These are phyloP conservation scores for Starmerella apicola DNA, from an alignment of 805 yeast species.

Conservation along the genomic window DNA sequence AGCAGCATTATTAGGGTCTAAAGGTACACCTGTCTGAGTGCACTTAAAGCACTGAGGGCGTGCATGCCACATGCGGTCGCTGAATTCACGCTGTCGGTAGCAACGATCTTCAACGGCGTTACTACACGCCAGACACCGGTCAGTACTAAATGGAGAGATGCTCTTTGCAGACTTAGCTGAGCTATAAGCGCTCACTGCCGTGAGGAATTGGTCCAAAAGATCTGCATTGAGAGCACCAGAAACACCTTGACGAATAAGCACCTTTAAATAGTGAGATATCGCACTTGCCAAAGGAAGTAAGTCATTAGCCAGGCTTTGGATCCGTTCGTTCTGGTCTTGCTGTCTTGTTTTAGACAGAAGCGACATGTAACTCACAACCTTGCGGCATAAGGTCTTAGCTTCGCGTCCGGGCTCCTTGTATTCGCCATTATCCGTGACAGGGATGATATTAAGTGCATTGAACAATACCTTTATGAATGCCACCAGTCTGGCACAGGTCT, in stretches of 20 bases:
- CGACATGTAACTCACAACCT: slow-evolving; percentile 79
- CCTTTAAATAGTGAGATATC: slow-evolving; percentile 81
- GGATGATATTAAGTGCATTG: slow-evolving; percentile 46
- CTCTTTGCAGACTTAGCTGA: slow-evolving; percentile 33
- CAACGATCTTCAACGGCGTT: slow-evolving; percentile 81
- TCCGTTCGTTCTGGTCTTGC: slow-evolving; percentile 11
- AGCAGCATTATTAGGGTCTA: slow-evolving; percentile 6
- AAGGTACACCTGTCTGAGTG: slow-evolving; percentile 22
- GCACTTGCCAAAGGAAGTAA: slow-evolving; percentile 75
- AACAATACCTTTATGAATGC: slow-evolving; percentile 65
- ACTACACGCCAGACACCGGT: slow-evolving; percentile 58
- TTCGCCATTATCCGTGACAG: slow-evolving; percentile 3
- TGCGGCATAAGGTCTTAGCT: slow-evolving; percentile 80
- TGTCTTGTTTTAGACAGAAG: slow-evolving; percentile 50
- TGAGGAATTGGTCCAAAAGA: slow-evolving; percentile 49
- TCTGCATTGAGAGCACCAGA: slow-evolving; percentile 62
- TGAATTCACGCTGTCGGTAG: slow-evolving; percentile 31
- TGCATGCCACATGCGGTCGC: slow-evolving; percentile 66
- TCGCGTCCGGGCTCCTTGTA: slow-evolving; percentile 32
- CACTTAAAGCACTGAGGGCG: slow-evolving; percentile 51
- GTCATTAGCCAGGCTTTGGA: slow-evolving; percentile 24
- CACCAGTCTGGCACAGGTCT: slow-evolving; percentile 59
- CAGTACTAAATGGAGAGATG: slow-evolving; percentile 41
- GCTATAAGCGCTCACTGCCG: slow-evolving; percentile 30
- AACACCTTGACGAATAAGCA: slow-evolving; percentile 69